Evolutionary conservation across 2,329 filamentous ascomycete species (phyloP), one percentile per base, ranked within the genome.

Genomic region (Phaeosphaeriaceae sp.): DNA sequence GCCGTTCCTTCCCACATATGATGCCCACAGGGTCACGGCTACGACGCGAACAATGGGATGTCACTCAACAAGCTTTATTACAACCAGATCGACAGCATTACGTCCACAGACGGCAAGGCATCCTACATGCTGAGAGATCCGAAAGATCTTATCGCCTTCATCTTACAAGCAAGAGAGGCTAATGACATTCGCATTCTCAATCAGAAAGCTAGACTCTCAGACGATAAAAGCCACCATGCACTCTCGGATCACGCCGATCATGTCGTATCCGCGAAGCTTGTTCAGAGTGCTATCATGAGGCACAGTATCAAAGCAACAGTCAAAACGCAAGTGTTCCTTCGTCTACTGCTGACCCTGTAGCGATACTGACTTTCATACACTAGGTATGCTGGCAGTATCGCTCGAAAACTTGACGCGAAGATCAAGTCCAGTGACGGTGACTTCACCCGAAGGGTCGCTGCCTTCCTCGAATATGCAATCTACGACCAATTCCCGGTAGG

Each of bases 161-260:
- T 73, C 6, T 42, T 73, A 3, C 48, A 54, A 17, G 41, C 53
- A 41, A 67, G 58, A 19, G 54, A 54, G n/a, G 57, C 71, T 1
- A 58, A 55, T 2, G 45, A 65, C 19, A 59, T 74, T 19, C 61
- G 65, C 10, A 61, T 69, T 7, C 58, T 73, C 19, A 67, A 73
- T 51, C 57, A 65, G 56, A 62, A 65, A 51, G 64, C 65, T 5
- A 24, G 46, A 1, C 48, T 70, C 17, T 55, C 65, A 0, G 51
- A 62, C 1, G 25, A 11, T 11, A 31, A 31, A 11, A 54, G 61
- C 2, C 49, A 59, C 1, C 48, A 67, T 4, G 56, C 50, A 47
- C 45, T 47, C n/a, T 58, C 53, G 31, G 70, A 74, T 31, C 70
- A 75, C 53, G 54, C 66, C 3, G 72, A 73, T 41, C 72, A 70